phyloP scores from a whole-genome alignment of 306 rosid species.

The Begonia masoniana region DNA sequence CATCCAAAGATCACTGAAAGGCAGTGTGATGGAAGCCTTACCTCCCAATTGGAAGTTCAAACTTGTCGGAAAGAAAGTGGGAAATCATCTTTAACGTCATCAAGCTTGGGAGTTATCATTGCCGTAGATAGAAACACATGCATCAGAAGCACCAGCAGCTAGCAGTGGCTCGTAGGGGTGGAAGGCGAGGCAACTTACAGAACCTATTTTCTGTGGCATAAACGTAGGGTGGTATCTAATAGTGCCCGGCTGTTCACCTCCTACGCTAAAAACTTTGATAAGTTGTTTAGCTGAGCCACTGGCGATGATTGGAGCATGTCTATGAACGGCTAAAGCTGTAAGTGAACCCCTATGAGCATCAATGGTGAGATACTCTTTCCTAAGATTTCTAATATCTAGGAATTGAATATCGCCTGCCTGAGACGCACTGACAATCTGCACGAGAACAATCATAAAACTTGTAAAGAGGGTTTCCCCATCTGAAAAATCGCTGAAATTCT shows the following conservation, averaged over 20 bases:
- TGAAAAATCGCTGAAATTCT: too few species aligned
- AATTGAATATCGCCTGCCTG: conserved; percentile 93
- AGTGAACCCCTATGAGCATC: conserved; percentile 87
- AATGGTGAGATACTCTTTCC: conserved; percentile 55
- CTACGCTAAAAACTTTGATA: conserved; percentile 80
- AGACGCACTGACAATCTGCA: conserved; percentile 91
- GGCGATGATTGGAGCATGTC: conserved; percentile 92
- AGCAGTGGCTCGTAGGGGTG: conserved; percentile 84
- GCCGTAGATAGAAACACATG: conserved; percentile 67
- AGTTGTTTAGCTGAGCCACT: conserved; percentile 93
- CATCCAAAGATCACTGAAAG: too few species aligned
- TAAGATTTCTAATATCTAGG: conserved; percentile 72
- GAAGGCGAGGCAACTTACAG: conserved; percentile 78
- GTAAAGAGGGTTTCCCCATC: too few species aligned
- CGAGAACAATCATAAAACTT: not conserved
- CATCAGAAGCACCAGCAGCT: conserved; percentile 88
- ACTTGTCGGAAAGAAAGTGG: not conserved
- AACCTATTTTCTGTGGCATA: conserved; percentile 93
- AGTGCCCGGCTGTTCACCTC: conserved; percentile 71
- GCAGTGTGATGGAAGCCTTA: too few species aligned
- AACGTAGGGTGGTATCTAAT: conserved; percentile 74
- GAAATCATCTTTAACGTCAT: conserved; percentile 22
- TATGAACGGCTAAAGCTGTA: conserved; percentile 87
- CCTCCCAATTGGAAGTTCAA: too few species aligned
- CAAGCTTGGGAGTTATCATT: conserved; percentile 49